These are phyloP conservation scores for Citrullus amarus DNA, from an alignment of 306 rosid species.

Conservation along the genomic window DNA sequence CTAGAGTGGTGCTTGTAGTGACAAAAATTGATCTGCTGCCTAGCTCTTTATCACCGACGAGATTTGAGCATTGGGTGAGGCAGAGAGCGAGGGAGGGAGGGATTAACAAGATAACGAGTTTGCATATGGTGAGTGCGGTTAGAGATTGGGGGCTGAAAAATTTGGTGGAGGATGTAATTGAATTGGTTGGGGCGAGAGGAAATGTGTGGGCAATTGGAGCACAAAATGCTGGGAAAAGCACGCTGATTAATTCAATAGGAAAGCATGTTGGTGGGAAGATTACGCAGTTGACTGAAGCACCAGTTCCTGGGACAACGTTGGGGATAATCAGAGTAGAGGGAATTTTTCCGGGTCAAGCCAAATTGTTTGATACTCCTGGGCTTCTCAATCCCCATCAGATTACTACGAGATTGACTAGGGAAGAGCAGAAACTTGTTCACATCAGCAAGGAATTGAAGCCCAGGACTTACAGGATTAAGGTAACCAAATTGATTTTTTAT, in stretches of 20 bases:
- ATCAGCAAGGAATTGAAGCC: conserved; percentile 88
- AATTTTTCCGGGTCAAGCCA: conserved; percentile 65
- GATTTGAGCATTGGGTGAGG: conserved; percentile 83
- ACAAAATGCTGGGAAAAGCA: conserved; percentile 94
- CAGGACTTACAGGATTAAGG: conserved; percentile 88
- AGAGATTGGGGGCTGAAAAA: conserved; percentile 84
- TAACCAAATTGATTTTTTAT: conserved; percentile 1
- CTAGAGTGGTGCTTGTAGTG: conserved; percentile 73
- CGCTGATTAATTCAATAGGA: conserved; percentile 67
- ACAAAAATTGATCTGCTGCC: conserved; percentile 77
- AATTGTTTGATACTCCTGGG: conserved; percentile 89
- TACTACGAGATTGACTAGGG: conserved; percentile 67
- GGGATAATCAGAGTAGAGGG: conserved; percentile 96
- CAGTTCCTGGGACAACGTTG: conserved; percentile 87
- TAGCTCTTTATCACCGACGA: conserved; percentile 56
- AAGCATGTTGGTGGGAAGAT: conserved; percentile 49
- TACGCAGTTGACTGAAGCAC: conserved; percentile 76
- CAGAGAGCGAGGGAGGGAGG: conserved; percentile 89
- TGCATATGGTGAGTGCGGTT: conserved; percentile 80
- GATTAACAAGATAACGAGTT: conserved; percentile 57
- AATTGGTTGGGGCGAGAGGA: conserved; percentile 74
- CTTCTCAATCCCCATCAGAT: conserved; percentile 84
- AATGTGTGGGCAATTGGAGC: conserved; percentile 93
- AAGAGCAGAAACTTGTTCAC: conserved; percentile 79
- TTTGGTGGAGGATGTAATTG: conserved; percentile 51